phyloP scores from a whole-genome alignment of 1,284 basidiomycete genomes.

The Leccinum ponderosum region DNA sequence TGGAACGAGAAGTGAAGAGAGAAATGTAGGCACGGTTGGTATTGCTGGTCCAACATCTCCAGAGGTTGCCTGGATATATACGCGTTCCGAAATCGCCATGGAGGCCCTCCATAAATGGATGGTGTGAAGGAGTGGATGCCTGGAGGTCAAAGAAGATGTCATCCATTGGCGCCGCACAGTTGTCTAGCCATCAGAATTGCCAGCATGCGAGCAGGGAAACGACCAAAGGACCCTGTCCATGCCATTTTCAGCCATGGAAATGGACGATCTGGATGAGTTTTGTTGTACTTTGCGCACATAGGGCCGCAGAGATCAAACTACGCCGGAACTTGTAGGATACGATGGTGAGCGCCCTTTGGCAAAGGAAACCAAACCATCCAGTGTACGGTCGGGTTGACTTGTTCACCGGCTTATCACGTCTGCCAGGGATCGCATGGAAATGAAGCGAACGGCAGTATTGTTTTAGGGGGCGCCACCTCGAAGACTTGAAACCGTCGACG shows the following conservation, averaged over 20 bases:
- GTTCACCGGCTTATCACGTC: not conserved
- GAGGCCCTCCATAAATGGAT: slow-evolving; percentile 24
- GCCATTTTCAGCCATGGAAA: slow-evolving; percentile 8
- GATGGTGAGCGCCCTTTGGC: slow-evolving; percentile 6
- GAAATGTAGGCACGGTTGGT: slow-evolving; percentile 3
- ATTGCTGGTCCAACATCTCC: slow-evolving; percentile 8
- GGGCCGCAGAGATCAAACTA: slow-evolving; percentile 3
- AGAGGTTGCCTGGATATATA: slow-evolving; percentile 22
- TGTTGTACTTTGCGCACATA: slow-evolving; percentile 11
- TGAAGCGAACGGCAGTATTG: not conserved
- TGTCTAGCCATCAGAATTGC: slow-evolving; percentile 14
- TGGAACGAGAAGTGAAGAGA: not conserved
- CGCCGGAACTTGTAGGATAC: slow-evolving; percentile 4
- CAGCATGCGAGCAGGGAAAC: slow-evolving; percentile 5
- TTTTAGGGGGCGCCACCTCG: slow-evolving; percentile 3
- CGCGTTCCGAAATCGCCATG: slow-evolving; percentile 12
- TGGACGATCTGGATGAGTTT: slow-evolving; percentile 2
- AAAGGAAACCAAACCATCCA: slow-evolving; percentile 28
- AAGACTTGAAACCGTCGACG: not conserved
- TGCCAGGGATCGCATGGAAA: not conserved
- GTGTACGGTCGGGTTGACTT: slow-evolving; percentile 10
- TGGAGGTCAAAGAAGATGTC: slow-evolving; percentile 18
- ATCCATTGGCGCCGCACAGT: slow-evolving; percentile 17
- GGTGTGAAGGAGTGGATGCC: slow-evolving; percentile 15
- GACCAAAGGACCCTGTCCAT: slow-evolving; percentile 10